Conservation (phyloP, 2,329 filamentous ascomycete species). For the Arthrobotrys megalospora region DNA sequence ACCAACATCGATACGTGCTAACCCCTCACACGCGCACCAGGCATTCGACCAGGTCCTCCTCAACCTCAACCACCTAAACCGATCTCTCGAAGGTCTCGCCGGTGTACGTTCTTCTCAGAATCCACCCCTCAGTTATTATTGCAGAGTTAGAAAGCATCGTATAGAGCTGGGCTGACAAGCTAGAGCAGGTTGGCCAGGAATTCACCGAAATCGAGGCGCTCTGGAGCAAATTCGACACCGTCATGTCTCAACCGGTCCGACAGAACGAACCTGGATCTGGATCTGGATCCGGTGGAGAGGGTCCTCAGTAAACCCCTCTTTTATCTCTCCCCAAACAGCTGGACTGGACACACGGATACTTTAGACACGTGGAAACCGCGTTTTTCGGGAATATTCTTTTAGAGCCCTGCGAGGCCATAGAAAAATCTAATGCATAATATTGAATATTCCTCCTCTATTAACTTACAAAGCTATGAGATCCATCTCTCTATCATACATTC, state of each 20-base stretch:
- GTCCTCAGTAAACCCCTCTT: slow-evolving; percentile 27
- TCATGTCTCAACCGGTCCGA: slow-evolving; percentile 43
- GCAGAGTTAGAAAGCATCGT: no score
- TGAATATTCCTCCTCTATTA: slow-evolving; percentile 8
- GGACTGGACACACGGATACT: background rate
- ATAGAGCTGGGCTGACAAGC: background rate
- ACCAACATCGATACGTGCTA: background rate
- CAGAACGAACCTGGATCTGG: slow-evolving; percentile 23
- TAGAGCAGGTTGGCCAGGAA: slow-evolving; percentile 55
- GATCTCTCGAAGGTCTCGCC: slow-evolving; percentile 58
- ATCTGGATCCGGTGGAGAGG: slow-evolving; percentile 39
- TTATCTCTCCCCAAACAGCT: background rate
- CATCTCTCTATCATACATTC: slow-evolving; percentile 58
- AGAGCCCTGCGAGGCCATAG: background rate
- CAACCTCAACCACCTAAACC: slow-evolving; percentile 59
- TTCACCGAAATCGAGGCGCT: slow-evolving; percentile 58
- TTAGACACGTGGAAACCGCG: background rate
- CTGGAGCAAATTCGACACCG: slow-evolving; percentile 60
- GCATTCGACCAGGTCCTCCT: slow-evolving; percentile 60
- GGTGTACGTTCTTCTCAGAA: slow-evolving; percentile 33
- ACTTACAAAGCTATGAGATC: slow-evolving; percentile 45
- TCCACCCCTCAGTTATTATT: no score
- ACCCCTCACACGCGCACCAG: slow-evolving; percentile 14
- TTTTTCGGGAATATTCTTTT: background rate
- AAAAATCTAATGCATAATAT: slow-evolving; percentile 17